Evolutionary conservation across 2,329 filamentous ascomycete genomes (phyloP).

Genomic region (Neonectria sp.): DNA sequence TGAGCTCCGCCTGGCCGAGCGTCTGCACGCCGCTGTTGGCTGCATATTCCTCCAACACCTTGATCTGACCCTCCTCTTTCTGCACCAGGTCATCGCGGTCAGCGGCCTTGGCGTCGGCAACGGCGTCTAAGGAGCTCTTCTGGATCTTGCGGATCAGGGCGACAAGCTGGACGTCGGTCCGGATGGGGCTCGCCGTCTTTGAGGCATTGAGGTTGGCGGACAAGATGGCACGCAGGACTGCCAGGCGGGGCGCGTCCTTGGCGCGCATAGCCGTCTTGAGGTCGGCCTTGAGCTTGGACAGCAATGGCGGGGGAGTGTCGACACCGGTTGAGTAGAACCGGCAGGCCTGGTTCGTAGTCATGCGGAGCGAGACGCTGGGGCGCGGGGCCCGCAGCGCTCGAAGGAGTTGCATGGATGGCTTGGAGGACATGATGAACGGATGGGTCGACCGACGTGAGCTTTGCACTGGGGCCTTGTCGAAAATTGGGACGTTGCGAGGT

Average conservation of each 20-base stretch:
- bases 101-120: conserved; percentile 74
- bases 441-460: neutral
- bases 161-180: conserved; percentile 79
- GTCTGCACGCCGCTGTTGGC: conserved; percentile 71
- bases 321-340: conserved; percentile 53
- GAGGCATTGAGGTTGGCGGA: conserved; percentile 81
- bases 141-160: conserved; percentile 76
- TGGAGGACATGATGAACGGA: conserved; percentile 42
- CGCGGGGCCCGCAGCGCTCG: conserved; percentile 44
- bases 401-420: conserved; percentile 43
- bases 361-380: conserved; percentile 29
- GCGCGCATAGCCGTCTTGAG: conserved; percentile 77
- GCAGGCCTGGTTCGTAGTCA: conserved; percentile 34
- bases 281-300: conserved; percentile 71
- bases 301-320: conserved; percentile 61
- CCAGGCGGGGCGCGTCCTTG: conserved; percentile 75
- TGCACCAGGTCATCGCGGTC: conserved; percentile 78
- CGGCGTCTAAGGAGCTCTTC: conserved; percentile 70
- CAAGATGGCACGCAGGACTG: conserved; percentile 78
- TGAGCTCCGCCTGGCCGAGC: conserved; percentile 72
- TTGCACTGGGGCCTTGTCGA: neutral
- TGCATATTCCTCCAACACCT: conserved; percentile 76
- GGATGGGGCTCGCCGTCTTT: conserved; percentile 80
- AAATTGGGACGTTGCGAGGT: conserved; percentile 7
- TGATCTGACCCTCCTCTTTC: conserved; percentile 78